A percentile compares a stretch with the other conserved stretches of the same genome.
Evolutionary conservation across 2,329 filamentous ascomycete species (phyloP).

Genomic region (Fusarium palustre): DNA sequence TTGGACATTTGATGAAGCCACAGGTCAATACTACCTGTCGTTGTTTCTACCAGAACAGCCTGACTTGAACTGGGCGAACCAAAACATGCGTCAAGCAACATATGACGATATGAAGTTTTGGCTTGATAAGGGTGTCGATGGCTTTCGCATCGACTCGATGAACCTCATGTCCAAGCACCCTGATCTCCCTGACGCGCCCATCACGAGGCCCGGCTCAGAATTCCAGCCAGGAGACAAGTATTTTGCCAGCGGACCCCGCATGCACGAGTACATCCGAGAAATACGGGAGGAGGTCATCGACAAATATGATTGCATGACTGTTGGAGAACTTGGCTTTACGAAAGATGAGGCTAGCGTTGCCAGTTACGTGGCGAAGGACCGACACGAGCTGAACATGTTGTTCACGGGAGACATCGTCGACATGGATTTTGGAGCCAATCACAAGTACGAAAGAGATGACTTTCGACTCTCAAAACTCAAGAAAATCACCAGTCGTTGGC

Average conservation of each 20-base stretch:
- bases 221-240: constrained; percentile 55
- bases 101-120: constrained; percentile 80
- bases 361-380: constrained; percentile 60
- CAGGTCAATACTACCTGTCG: constrained; percentile 77
- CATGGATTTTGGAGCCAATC: constrained; percentile 49
- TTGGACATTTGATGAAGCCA: constrained; percentile 75
- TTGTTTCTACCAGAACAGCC: constrained; percentile 79
- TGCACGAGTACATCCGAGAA: constrained; percentile 56
- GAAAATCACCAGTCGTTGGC: constrained; percentile 52
- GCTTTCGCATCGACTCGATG: constrained; percentile 77
- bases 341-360: constrained; percentile 58
- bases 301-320: constrained; percentile 66
- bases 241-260: constrained; percentile 66
- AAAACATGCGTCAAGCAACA: constrained; percentile 72
- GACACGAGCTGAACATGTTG: constrained; percentile 50
- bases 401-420: constrained; percentile 47
- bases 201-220: constrained; percentile 51
- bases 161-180: constrained; percentile 72
- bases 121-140: constrained; percentile 76
- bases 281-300: constrained; percentile 55
- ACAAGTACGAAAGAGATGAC: constrained; percentile 56
- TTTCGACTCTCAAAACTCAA: constrained; percentile 54
- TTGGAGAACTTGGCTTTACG: constrained; percentile 49
- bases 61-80: constrained; percentile 83
- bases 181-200: constrained; percentile 63